Conservation (phyloP, 2,329 filamentous ascomycete species). For the Cryphonectria carpinicola region DNA sequence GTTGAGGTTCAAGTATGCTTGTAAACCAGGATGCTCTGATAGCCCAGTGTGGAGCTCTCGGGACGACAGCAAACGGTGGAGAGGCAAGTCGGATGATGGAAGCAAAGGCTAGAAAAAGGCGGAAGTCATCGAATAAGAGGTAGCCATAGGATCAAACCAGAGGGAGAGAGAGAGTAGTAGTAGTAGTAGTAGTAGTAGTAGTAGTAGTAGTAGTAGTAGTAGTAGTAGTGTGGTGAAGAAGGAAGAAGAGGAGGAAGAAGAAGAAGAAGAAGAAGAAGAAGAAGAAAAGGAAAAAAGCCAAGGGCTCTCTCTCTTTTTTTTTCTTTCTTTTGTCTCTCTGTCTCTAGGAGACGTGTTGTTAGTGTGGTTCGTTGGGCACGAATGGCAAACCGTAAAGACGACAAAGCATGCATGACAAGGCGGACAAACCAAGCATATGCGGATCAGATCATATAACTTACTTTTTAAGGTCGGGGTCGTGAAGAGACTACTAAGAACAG, state of each 20-base stretch:
- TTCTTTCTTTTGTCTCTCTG: not conserved
- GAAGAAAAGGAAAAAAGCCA: too few species aligned
- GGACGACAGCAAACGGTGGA: not conserved
- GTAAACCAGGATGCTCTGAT: slow-evolving; percentile 1
- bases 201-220: not conserved
- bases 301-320: too few species aligned
- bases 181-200: not conserved
- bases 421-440: not conserved
- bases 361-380: not conserved
- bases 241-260: too few species aligned
- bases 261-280: too few species aligned
- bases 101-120: not conserved
- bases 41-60: not conserved
- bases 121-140: not conserved
- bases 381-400: slow-evolving; percentile 2
- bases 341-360: not conserved
- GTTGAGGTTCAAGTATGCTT: not conserved
- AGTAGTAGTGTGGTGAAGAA: not conserved
- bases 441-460: not conserved
- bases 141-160: not conserved
- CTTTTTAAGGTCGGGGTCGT: not conserved
- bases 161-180: not conserved
- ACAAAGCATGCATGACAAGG: slow-evolving; percentile 1
- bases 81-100: not conserved
- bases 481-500: not conserved